Evolutionary conservation across 2,329 filamentous ascomycete species (phyloP).

Genomic region (Pseudogymnoascus sp.): DNA sequence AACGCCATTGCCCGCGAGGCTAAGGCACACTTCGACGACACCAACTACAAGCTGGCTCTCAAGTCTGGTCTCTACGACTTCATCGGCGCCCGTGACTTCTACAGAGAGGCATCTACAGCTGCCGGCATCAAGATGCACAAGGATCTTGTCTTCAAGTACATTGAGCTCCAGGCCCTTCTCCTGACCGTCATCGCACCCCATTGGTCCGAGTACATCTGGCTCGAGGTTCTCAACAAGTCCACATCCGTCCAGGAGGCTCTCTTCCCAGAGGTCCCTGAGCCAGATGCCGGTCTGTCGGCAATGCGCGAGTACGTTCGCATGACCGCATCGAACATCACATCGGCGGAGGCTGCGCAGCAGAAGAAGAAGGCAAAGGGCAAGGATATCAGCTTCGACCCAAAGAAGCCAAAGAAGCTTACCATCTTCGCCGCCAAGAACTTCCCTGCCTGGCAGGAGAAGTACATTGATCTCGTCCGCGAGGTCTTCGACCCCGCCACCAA

Average conservation of each 20-base stretch:
- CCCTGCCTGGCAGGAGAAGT: slow-evolving; percentile 87
- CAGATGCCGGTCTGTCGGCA: slow-evolving; percentile 61
- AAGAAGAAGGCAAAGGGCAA: slow-evolving; percentile 96
- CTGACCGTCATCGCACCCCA: slow-evolving; percentile 82
- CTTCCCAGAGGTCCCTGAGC: slow-evolving; percentile 62
- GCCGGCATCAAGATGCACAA: slow-evolving; percentile 80
- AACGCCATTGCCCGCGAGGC: slow-evolving; percentile 75
- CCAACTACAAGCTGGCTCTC: slow-evolving; percentile 78
- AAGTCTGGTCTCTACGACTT: slow-evolving; percentile 87
- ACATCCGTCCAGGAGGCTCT: slow-evolving; percentile 69
- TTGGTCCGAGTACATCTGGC: slow-evolving; percentile 91
- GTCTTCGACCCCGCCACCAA: slow-evolving; percentile 56
- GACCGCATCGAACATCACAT: slow-evolving; percentile 70
- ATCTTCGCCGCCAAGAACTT: slow-evolving; percentile 75
- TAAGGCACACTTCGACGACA: slow-evolving; percentile 67
- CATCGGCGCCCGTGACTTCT: slow-evolving; percentile 78
- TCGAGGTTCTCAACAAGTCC: slow-evolving; percentile 74
- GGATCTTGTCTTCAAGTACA: slow-evolving; percentile 68
- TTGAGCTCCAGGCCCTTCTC: slow-evolving; percentile 78
- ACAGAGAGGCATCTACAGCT: slow-evolving; percentile 72
- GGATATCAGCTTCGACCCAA: slow-evolving; percentile 73
- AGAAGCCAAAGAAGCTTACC: slow-evolving; percentile 83
- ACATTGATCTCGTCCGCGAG: slow-evolving; percentile 70
- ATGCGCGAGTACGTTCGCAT: slow-evolving; percentile 73
- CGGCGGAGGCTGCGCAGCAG: slow-evolving; percentile 70